Evolutionary conservation across 352 stramenopile species (phyloP).

Genomic region (Globisporangium mamillatum): DNA sequence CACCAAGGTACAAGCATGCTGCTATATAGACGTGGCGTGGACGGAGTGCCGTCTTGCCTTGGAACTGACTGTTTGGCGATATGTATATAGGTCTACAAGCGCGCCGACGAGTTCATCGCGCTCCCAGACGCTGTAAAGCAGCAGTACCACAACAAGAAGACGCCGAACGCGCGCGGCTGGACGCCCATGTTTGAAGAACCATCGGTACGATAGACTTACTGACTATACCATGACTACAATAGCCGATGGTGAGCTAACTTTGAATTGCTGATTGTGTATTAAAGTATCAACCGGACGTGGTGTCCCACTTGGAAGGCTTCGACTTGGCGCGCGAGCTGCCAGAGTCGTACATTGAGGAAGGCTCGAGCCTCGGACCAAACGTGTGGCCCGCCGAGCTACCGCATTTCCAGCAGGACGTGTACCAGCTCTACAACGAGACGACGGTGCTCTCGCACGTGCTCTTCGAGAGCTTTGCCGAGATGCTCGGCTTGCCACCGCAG

Average conservation of each 20-base stretch:
- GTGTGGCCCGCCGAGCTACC: conserved; percentile 67
- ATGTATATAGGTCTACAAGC: conserved; percentile 43
- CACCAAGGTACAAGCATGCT: conserved; percentile 24
- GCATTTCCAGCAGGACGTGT: conserved; percentile 64
- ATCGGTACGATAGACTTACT: conserved; percentile 35
- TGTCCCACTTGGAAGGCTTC: conserved; percentile 75
- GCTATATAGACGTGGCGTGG: not conserved
- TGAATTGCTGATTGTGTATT: not conserved
- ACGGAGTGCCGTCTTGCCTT: not conserved
- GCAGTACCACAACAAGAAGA: conserved; percentile 77
- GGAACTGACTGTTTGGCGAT: not conserved
- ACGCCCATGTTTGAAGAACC: conserved; percentile 83
- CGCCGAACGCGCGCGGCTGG: conserved; percentile 71
- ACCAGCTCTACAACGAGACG: conserved; percentile 72
- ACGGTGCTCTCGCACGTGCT: conserved; percentile 59
- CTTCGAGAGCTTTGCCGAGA: conserved; percentile 78
- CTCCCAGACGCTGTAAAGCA: conserved; percentile 60
- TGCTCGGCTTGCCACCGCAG: conserved; percentile 54
- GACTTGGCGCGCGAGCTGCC: conserved; percentile 65
- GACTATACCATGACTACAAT: not conserved
- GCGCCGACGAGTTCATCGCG: conserved; percentile 65
- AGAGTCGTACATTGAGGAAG: conserved; percentile 47
- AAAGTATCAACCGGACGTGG: conserved; percentile 76
- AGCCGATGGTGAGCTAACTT: not conserved
- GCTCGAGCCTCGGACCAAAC: conserved; percentile 73